Evolutionary conservation across 1,284 basidiomycete species (phyloP), one percentile per base, ranked within the genome.

Genomic region (Cystobasidium sp.): DNA sequence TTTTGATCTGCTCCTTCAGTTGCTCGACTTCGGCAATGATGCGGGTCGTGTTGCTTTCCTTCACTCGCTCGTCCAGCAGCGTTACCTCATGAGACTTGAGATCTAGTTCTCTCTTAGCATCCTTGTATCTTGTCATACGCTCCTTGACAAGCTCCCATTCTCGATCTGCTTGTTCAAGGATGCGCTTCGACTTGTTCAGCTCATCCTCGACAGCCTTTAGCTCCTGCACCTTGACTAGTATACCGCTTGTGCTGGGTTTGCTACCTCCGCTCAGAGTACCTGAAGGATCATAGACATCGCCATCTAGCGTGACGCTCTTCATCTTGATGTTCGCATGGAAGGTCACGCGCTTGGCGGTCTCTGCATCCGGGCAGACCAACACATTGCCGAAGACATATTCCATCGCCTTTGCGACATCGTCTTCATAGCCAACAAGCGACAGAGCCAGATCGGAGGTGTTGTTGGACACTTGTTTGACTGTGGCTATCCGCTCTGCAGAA

Each of bases 201-300:
- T 86, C 88, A 83, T 80, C 81, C 80, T 90, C 89, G 12, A 88
- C 84, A 16, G 83, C 84, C 51, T 91, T 84, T 44, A 97, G 83
- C 80, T 94, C 89, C 80, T 97, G 95, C 3, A 96, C 93, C 78
- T 90, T 89, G 76, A 97, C 84, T 18, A 99, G 85, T 3, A 92
- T 85, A 9, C 92, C 92, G 44, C 87, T 90, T 31, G 88, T 86
- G 62, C 84, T 89, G 0, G 94, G 91, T 0, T 93, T 90, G 6
- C 94, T 89, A 12, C 97, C 97, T 41, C 97, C 97, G 24, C 91
- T 93, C 9, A 99, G 87, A 0, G 92, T 96, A 3, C 97, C 97
- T 3, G 91, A 91, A 0, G 97, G 96, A 79, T 99, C 96, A 83
- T 99, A 99, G 7, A 97, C 89, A 80, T 99, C 97, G 18, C 97